Conservation (phyloP, 2,329 filamentous ascomycete species). For the Alternaria angustiovoidea region DNA sequence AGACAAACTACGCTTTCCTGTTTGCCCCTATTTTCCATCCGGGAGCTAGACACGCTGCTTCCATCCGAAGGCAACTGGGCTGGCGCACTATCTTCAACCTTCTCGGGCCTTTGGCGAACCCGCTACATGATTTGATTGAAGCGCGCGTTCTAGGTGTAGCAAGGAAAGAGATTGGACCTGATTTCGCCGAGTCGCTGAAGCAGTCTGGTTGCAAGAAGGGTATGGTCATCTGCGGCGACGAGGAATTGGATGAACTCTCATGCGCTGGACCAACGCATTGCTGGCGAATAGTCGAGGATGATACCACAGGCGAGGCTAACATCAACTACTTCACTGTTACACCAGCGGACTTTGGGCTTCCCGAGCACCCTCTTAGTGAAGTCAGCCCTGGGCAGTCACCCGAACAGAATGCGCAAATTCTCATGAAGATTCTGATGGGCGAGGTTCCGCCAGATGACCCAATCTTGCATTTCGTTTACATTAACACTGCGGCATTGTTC, state of each 20-base stretch:
- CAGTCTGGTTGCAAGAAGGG: constrained; percentile 82
- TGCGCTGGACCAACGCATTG: constrained; percentile 89
- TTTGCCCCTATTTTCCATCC: constrained; percentile 97
- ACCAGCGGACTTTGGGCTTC: constrained; percentile 87
- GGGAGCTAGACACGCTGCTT: constrained; percentile 88
- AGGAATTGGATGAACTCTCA: constrained; percentile 94
- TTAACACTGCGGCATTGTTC: constrained; percentile 90
- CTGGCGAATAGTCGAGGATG: constrained; percentile 75
- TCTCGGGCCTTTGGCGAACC: constrained; percentile 90
- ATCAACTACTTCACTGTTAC: constrained; percentile 80
- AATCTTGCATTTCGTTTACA: constrained; percentile 89
- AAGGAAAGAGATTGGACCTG: constrained; percentile 81
- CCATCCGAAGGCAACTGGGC: constrained; percentile 85
- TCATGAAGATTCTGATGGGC: constrained; percentile 78
- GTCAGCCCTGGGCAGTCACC: constrained; percentile 89
- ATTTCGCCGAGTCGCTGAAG: constrained; percentile 85
- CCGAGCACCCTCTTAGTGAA: constrained; percentile 73
- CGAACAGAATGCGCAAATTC: constrained; percentile 83
- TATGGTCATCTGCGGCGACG: constrained; percentile 89
- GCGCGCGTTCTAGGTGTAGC: constrained; percentile 94
- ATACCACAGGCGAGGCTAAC: constrained; percentile 57
- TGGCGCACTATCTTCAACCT: constrained; percentile 99
- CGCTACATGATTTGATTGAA: constrained; percentile 79
- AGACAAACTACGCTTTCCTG: constrained; percentile 91
- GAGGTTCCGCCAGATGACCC: constrained; percentile 79